These are phyloP conservation scores for Martiniozyma asiatica DNA, from an alignment of 1,139 yeast species.

Conservation along the genomic window DNA sequence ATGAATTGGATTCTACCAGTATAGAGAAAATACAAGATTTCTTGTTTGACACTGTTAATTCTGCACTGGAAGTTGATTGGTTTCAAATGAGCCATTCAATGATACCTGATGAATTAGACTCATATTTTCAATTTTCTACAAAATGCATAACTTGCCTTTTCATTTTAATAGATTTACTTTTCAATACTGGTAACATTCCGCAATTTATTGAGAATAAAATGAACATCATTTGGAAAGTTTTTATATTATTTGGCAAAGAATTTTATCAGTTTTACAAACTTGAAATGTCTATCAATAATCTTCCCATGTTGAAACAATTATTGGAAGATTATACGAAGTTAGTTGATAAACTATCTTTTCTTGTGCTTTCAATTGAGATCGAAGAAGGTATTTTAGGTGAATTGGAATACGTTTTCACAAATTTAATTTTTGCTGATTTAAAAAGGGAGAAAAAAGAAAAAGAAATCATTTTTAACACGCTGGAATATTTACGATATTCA, in stretches of 20 bases:
- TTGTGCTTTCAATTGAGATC: not conserved
- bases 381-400: constrained; percentile 2
- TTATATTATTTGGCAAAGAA: not conserved
- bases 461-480: constrained; percentile 12
- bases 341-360: not conserved
- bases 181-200: not conserved
- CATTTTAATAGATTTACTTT: constrained; percentile 1
- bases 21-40: not conserved
- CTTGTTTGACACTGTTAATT: not conserved
- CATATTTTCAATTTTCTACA: constrained; percentile 1
- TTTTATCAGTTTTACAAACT: not conserved
- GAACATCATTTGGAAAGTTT: not conserved
- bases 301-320: not conserved
- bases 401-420: constrained; percentile 33
- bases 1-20: not conserved
- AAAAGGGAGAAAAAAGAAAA: constrained; percentile 12
- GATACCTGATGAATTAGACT: constrained; percentile 1
- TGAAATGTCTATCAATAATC: not conserved
- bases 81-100: not conserved
- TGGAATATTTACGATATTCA: constrained; percentile 25
- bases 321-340: not conserved
- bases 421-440: constrained; percentile 23
- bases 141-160: not conserved
- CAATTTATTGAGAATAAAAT: constrained; percentile 3
- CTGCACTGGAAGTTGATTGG: constrained; percentile 2